Evolutionary conservation across 2,329 filamentous ascomycete genomes (phyloP).

Genomic region (Helotiales sp.): DNA sequence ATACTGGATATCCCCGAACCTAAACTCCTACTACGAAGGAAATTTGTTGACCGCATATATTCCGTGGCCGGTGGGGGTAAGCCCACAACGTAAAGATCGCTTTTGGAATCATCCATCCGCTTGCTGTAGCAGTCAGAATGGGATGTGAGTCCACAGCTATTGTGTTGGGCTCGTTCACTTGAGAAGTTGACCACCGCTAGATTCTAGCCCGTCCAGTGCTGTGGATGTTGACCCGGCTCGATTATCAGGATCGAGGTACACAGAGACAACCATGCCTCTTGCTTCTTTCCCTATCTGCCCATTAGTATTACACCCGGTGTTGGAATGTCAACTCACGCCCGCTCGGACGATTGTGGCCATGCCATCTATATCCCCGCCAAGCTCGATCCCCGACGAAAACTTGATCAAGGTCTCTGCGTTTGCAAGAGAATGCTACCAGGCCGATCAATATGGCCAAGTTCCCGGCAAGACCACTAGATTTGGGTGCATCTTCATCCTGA

Average conservation of each 20-base stretch:
- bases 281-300: conserved; percentile 17
- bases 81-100: not conserved
- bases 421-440: conserved; percentile 38
- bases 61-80: not conserved
- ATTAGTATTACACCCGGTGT: not conserved
- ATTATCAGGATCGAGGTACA: conserved; percentile 40
- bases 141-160: not conserved
- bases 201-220: conserved; percentile 30
- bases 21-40: not conserved
- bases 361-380: conserved; percentile 30
- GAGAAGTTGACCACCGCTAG: not conserved
- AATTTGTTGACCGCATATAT: not conserved
- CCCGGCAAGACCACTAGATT: conserved; percentile 30
- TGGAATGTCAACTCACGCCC: conserved; percentile 28
- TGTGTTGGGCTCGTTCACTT: not conserved
- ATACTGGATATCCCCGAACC: not conserved
- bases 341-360: conserved; percentile 18
- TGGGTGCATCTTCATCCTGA: not conserved
- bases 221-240: conserved; percentile 28
- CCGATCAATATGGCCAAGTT: conserved; percentile 33
- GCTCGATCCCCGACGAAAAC: conserved; percentile 24
- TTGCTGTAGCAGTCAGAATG: not conserved
- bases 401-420: conserved; percentile 7
- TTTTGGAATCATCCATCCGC: not conserved
- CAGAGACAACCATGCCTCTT: conserved; percentile 35